These are phyloP conservation scores for Naegleria gruberi DNA, from an alignment of 208 protist genomes.

Conservation along the genomic window DNA sequence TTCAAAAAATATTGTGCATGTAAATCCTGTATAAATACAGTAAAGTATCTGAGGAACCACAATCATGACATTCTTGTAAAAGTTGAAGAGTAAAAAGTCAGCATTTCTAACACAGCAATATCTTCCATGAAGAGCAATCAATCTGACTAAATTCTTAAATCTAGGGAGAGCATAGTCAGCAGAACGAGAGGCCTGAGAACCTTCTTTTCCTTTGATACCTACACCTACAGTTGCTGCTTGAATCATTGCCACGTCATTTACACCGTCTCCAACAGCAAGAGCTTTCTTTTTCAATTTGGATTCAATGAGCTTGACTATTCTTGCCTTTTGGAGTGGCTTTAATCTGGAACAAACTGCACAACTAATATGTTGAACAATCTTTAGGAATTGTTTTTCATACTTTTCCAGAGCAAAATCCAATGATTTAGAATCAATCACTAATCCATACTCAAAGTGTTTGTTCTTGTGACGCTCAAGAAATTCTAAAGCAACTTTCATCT, in stretches of 20 bases:
- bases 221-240: constrained; percentile 81
- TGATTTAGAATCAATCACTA: background rate
- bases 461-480: constrained; percentile 5
- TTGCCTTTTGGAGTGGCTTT: constrained; percentile 65
- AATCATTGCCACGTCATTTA: constrained; percentile 83
- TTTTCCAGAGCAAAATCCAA: constrained; percentile 37
- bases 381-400: constrained; percentile 52
- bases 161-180: constrained; percentile 85
- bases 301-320: constrained; percentile 60
- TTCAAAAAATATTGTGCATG: constrained; percentile 71
- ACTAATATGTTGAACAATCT: constrained; percentile 49
- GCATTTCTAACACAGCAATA: constrained; percentile 83
- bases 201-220: constrained; percentile 87
- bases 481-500: constrained; percentile 12
- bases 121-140: constrained; percentile 87
- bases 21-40: constrained; percentile 70
- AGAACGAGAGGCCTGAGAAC: constrained; percentile 79
- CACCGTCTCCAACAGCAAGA: constrained; percentile 68
- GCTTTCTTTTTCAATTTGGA: constrained; percentile 44
- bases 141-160: constrained; percentile 77
- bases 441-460: constrained; percentile 11
- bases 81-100: constrained; percentile 81
- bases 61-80: constrained; percentile 93
- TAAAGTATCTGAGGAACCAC: constrained; percentile 77
- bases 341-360: constrained; percentile 69